Conservation (phyloP, 306 rosid genomes). For the Cicer cuneatum region DNA sequence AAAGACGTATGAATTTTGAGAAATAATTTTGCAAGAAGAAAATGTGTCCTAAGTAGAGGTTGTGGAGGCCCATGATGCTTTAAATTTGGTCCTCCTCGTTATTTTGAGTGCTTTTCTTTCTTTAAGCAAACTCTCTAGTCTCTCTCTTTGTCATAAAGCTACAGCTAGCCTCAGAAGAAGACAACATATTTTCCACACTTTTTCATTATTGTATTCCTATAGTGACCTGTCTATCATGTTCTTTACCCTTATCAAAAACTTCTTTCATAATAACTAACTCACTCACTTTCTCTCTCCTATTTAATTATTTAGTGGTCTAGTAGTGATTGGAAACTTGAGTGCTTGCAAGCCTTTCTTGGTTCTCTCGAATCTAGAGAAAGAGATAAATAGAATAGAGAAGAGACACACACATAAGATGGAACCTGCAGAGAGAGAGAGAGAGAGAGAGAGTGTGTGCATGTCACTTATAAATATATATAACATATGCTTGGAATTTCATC, state of each 20-base stretch:
- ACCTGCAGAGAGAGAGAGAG: not conserved
- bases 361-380: slow-evolving; percentile 49
- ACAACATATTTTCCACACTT: slow-evolving; percentile 51
- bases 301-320: slow-evolving; percentile 42
- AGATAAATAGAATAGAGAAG: slow-evolving; percentile 12
- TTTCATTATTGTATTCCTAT: slow-evolving; percentile 53
- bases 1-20: too few relatives aligned
- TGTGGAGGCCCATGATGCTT: slow-evolving; percentile 51
- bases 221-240: slow-evolving; percentile 65
- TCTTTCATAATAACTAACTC: slow-evolving; percentile 15
- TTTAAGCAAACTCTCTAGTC: slow-evolving; percentile 46
- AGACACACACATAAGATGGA: slow-evolving; percentile 28
- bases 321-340: slow-evolving; percentile 64
- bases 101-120: slow-evolving; percentile 49
- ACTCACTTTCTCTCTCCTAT: slow-evolving; percentile 26
- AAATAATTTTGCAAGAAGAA: not conserved
- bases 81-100: slow-evolving; percentile 45
- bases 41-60: slow-evolving; percentile 16
- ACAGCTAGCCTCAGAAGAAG: slow-evolving; percentile 52
- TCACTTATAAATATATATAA: slow-evolving; percentile 35
- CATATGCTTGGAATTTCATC: slow-evolving; percentile 6
- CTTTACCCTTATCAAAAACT: slow-evolving; percentile 33
- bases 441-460: not conserved
- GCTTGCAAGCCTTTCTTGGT: slow-evolving; percentile 51
- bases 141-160: slow-evolving; percentile 40